These are phyloP conservation scores for Eimeria nieschulzi DNA, from an alignment of 169 alveolate genomes.

Conservation along the genomic window DNA sequence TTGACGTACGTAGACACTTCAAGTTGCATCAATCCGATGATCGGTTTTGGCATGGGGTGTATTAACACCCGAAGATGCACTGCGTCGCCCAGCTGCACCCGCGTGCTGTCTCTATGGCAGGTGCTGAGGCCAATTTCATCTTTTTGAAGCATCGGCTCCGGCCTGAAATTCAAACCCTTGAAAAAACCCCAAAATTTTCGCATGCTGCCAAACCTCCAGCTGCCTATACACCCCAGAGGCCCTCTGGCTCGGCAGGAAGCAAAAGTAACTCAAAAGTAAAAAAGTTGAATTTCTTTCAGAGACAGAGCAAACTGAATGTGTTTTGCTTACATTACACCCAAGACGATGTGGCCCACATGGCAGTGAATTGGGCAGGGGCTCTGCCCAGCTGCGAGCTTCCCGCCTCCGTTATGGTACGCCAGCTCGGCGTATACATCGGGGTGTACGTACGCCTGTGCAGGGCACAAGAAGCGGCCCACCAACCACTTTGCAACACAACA, in stretches of 20 bases:
- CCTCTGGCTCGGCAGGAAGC: not conserved
- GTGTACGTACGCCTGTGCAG: constrained; percentile 64
- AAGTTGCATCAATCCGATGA: constrained; percentile 33
- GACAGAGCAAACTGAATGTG: not conserved
- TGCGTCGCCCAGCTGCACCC: constrained; percentile 61
- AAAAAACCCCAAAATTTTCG: not conserved
- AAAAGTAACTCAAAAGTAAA: not conserved
- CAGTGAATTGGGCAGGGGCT: constrained; percentile 21
- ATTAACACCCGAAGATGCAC: constrained; percentile 7
- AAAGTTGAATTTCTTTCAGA: not conserved
- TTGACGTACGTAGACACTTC: constrained; percentile 71
- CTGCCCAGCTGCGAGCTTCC: constrained; percentile 3
- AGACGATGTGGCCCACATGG: constrained; percentile 36
- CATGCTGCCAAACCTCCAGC: not conserved
- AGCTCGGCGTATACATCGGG: constrained; percentile 61
- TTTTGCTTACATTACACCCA: constrained; percentile 27
- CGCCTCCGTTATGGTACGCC: not conserved
- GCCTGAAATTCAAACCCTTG: constrained; percentile 20
- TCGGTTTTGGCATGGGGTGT: not conserved
- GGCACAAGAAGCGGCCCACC: not conserved
- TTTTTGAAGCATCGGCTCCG: constrained; percentile 53
- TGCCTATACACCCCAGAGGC: not conserved
- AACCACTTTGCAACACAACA: not conserved
- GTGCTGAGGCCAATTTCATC: constrained; percentile 71
- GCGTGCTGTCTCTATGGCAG: constrained; percentile 73